These are phyloP conservation scores for Aurinia saxatilis DNA, from an alignment of 345 rosid genomes.

Conservation along the genomic window DNA sequence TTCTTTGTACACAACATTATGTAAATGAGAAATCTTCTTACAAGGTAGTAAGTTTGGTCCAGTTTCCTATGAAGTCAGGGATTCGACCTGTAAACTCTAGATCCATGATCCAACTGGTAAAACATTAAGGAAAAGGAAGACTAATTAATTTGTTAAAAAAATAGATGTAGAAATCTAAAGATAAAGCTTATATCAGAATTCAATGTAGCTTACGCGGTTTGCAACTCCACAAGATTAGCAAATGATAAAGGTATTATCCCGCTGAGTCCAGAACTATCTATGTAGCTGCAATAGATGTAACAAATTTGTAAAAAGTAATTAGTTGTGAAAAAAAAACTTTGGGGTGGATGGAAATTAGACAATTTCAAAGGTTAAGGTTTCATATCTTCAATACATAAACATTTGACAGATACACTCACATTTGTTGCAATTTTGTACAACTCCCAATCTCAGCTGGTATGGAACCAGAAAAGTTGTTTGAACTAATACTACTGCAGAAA, in stretches of 20 bases:
- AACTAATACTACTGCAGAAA: constrained; percentile 33
- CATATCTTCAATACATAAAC: neutral
- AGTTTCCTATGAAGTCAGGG: constrained; percentile 49
- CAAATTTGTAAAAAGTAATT: no score
- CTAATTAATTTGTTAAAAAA: no score
- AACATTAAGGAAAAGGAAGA: no score
- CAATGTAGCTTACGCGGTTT: constrained; percentile 13
- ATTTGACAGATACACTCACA: constrained; percentile 35
- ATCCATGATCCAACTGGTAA: no score
- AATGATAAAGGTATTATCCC: constrained; percentile 52
- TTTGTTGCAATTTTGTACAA: constrained; percentile 34
- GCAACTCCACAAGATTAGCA: constrained; percentile 30
- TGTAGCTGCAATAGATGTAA: constrained; percentile 33
- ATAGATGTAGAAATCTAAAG: neutral
- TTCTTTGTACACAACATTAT: neutral
- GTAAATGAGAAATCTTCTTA: constrained; percentile 22
- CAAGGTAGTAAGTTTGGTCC: constrained; percentile 41
- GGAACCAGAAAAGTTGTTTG: constrained; percentile 65
- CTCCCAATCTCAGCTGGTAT: constrained; percentile 60
- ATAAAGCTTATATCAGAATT: neutral
- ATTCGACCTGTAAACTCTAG: no score
- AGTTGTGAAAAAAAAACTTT: neutral
- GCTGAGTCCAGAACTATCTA: constrained; percentile 50
- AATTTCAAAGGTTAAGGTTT: neutral
- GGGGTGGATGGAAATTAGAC: no score